These are phyloP conservation scores for Chlorella sorokiniana DNA, from an alignment of 139 green algal genomes.

Conservation along the genomic window DNA sequence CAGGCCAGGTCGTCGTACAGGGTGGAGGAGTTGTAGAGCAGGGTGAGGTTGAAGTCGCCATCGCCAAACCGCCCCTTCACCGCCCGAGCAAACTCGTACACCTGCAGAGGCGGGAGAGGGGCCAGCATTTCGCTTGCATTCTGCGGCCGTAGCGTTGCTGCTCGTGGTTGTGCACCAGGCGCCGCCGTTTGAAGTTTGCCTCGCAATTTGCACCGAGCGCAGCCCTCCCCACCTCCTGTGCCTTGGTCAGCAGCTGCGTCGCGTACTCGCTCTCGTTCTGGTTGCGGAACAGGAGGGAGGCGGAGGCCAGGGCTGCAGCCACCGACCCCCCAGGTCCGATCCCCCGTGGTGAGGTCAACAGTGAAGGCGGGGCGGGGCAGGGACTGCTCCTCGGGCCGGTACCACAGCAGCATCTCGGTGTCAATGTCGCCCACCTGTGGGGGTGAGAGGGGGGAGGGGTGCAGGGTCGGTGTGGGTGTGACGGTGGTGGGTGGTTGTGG, in stretches of 20 bases:
- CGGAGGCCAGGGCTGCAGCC: conserved; percentile 69
- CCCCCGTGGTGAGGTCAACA: conserved; percentile 29
- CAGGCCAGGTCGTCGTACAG: conserved; percentile 73
- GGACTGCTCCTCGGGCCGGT: conserved; percentile 42
- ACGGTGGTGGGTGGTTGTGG: too few species aligned
- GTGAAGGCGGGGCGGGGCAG: conserved; percentile 33
- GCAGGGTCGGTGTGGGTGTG: not conserved
- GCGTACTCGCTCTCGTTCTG: conserved; percentile 51
- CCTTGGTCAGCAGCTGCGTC: conserved; percentile 46
- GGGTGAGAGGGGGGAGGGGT: not conserved
- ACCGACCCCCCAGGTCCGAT: conserved; percentile 65
- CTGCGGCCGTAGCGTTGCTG: too few species aligned
- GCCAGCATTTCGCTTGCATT: not conserved
- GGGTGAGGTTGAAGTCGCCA: conserved; percentile 49
- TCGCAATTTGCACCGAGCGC: not conserved
- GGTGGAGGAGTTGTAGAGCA: conserved; percentile 63
- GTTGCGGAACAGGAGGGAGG: conserved; percentile 59
- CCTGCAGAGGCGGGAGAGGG: not conserved
- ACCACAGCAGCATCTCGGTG: conserved; percentile 46
- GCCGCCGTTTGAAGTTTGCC: not conserved
- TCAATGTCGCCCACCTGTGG: conserved; percentile 37
- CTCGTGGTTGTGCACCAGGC: not conserved
- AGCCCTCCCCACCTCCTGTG: conserved; percentile 39
- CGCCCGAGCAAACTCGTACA: conserved; percentile 5
- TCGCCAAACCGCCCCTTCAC: conserved; percentile 27